Evolutionary conservation across 139 green algal genomes (phyloP).

Genomic region (Chloropicon primus): DNA sequence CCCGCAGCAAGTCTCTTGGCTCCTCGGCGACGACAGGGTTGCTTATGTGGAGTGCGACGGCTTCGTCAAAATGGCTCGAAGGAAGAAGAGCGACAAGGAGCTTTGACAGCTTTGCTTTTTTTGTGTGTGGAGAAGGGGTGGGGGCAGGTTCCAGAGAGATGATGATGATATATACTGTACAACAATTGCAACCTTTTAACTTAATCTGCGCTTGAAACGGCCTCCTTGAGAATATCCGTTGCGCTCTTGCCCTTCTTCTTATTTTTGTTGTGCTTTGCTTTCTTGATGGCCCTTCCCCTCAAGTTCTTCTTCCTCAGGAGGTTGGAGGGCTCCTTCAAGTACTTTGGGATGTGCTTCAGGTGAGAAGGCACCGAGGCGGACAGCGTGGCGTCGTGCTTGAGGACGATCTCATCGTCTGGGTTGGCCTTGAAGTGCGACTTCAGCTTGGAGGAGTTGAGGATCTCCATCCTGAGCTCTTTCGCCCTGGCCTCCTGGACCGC

Average conservation of each 20-base stretch:
- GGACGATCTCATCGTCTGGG: constrained; percentile 44
- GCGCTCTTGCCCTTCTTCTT: background rate
- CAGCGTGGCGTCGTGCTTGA: constrained; percentile 69
- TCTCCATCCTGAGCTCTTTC: constrained; percentile 73
- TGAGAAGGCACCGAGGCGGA: constrained; percentile 33
- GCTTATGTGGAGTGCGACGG: background rate
- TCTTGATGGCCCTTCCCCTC: background rate
- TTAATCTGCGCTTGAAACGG: background rate
- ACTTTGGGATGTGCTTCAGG: constrained; percentile 63
- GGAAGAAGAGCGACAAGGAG: background rate
- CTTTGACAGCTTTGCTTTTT: no score
- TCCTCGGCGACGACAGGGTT: background rate
- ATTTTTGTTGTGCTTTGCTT: background rate
- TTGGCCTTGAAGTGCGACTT: constrained; percentile 78
- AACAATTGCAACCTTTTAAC: background rate
- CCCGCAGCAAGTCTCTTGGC: background rate
- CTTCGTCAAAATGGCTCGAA: background rate
- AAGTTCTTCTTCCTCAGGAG: constrained; percentile 7
- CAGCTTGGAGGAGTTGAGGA: constrained; percentile 73
- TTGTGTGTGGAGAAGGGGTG: no score
- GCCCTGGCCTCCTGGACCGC: constrained; percentile 67
- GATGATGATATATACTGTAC: no score
- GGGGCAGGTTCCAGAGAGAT: no score
- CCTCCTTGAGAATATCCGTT: background rate
- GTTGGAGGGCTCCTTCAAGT: constrained; percentile 39